Base-by-base conservation (phyloP, 495 filamentous ascomycete genomes). In the Cenococcum geophilum region DNA sequence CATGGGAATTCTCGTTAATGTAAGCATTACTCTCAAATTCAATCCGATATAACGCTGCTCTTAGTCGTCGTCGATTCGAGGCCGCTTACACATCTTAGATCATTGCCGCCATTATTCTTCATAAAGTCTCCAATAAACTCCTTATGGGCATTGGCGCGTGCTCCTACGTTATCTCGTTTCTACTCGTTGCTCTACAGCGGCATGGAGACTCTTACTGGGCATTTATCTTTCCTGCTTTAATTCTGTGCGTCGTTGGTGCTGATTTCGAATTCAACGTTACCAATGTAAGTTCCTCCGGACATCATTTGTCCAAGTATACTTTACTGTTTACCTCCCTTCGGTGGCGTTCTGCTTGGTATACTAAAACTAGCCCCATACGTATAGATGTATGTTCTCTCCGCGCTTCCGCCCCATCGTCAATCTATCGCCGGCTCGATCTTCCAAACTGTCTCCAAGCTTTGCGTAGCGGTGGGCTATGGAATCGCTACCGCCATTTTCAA, bases 221-320 rank as follows among this genome's bases (percentile, higher is more conserved):
- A 10, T 71, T 76, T 53, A 67, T 51, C 6, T 76, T 76, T 51
- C 74, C 74, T 11, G 67, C 63, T 4, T 61, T 74, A 36, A 59
- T 63, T 10, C 55, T 76, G 16, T 66, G 59, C 22, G 73, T 75
- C 23, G 52, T 74, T 40, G 74, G 73, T 5, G 74, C 74, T 20
- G 74, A 76, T 57, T 64, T 75, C 11, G 80, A 84, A 60, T 84
- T 85, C 70, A 84, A 83, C 53, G 81, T 84, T 37, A 77, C 78
- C 5, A 85, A 85, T 66, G 80, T 83, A 52, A 70, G 78, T 70
- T 22, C 36, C 48, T 5, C 40, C 14, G 4, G 18, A 45, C 40
- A 14, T 1, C 40, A 4, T 51, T 16, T 27, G 9, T 52, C 20
- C 49, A 14, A 22, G 21, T 51, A 35, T 27, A 56, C 45, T 18